Percentiles rank a stretch among this genome's conserved stretches.
phyloP scores from a whole-genome alignment of 2,329 filamentous ascomycete species.

The Coccinonectria pachysandricola region DNA sequence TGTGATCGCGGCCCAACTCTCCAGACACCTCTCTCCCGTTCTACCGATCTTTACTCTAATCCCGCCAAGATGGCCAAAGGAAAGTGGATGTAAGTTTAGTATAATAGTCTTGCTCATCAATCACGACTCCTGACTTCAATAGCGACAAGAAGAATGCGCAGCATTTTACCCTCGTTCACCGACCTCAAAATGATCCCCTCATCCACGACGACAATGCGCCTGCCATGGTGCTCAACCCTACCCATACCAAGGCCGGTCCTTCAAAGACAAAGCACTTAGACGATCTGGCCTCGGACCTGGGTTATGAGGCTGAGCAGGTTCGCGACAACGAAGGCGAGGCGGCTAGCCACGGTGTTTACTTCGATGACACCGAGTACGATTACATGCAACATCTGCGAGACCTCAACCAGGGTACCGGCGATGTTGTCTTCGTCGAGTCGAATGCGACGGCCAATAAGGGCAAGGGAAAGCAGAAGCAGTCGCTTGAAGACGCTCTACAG shows the following conservation, averaged over 20 bases:
- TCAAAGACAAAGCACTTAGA: conserved; percentile 54
- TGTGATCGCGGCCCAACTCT: conserved; percentile 18
- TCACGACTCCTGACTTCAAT: conserved; percentile 6
- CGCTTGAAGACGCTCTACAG: conserved; percentile 72
- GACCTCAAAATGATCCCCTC: conserved; percentile 91
- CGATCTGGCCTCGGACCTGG: conserved; percentile 70
- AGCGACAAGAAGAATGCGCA: conserved; percentile 82
- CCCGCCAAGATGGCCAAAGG: conserved; percentile 59
- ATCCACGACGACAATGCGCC: conserved; percentile 87
- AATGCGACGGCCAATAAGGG: conserved; percentile 51
- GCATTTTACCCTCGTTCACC: conserved; percentile 89
- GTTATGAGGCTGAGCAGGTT: conserved; percentile 52
- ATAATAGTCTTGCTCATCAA: no score
- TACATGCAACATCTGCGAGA: conserved; percentile 99
- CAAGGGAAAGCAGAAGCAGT: conserved; percentile 66
- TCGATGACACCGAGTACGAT: conserved; percentile 90
- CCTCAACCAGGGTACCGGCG: conserved; percentile 61
- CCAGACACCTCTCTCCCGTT: conserved; percentile 5
- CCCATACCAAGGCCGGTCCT: conserved; percentile 28
- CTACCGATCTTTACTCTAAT: no score
- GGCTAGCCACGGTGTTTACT: conserved; percentile 87
- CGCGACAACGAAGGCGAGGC: conserved; percentile 92
- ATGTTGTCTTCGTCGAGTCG: conserved; percentile 77
- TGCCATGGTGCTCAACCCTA: conserved; percentile 79
- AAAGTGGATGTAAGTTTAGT: conserved; percentile 58